Conservation (phyloP, 306 rosid species). For the Dalbergia cultrata region DNA sequence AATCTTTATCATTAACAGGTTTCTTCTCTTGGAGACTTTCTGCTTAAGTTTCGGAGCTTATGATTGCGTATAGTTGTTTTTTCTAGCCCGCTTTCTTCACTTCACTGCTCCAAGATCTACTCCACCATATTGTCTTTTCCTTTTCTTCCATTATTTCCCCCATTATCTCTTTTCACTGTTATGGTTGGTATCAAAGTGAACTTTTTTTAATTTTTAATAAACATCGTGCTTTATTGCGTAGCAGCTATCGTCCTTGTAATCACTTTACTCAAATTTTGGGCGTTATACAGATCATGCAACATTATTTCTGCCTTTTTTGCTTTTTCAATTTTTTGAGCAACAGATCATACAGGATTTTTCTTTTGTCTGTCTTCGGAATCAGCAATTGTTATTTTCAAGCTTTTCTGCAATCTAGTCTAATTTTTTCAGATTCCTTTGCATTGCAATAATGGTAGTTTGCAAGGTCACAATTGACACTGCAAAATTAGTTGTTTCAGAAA, state of each 20-base stretch:
- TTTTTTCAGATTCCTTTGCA: slow-evolving; percentile 46
- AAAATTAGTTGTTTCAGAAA: slow-evolving; percentile 9
- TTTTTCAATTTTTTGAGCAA: not conserved
- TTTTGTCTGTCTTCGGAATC: slow-evolving; percentile 43
- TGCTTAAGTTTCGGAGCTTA: slow-evolving; percentile 52
- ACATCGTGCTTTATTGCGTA: not conserved
- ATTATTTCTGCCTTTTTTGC: slow-evolving; percentile 1
- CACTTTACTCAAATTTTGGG: slow-evolving; percentile 56
- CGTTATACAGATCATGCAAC: slow-evolving; percentile 35
- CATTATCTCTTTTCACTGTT: slow-evolving; percentile 29
- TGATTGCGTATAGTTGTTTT: slow-evolving; percentile 50
- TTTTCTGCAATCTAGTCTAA: slow-evolving; percentile 47
- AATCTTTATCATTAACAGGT: slow-evolving; percentile 32
- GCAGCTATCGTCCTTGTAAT: slow-evolving; percentile 27
- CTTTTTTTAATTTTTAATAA: slow-evolving; percentile 28
- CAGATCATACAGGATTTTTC: slow-evolving; percentile 5
- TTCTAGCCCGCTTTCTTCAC: slow-evolving; percentile 49
- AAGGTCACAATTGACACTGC: slow-evolving; percentile 45
- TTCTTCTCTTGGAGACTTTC: slow-evolving; percentile 46
- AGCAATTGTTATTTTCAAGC: slow-evolving; percentile 24
- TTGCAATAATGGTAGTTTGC: slow-evolving; percentile 48
- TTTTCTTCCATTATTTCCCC: slow-evolving; percentile 22
- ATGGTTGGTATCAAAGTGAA: slow-evolving; percentile 58
- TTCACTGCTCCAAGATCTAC: slow-evolving; percentile 71
- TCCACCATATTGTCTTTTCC: slow-evolving; percentile 69